Evolutionary conservation across 495 filamentous ascomycete species (phyloP).

Genomic region (Melanomma pulvis-pyrius): DNA sequence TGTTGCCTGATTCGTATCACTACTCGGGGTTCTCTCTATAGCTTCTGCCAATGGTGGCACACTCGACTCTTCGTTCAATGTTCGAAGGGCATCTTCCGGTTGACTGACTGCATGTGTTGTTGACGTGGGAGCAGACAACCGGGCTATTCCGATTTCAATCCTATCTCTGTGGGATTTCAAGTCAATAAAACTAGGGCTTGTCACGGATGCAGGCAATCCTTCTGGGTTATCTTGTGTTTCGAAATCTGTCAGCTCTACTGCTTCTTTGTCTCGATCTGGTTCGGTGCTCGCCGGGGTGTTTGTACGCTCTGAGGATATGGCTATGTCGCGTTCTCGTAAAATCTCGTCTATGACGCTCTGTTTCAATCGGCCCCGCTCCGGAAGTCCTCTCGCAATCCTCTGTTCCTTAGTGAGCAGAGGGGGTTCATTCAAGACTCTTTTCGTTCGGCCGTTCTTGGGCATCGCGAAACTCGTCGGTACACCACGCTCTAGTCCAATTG

Average conservation of each 20-base stretch:
- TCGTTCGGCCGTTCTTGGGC: neutral
- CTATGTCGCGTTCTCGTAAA: neutral
- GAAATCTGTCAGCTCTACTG: neutral
- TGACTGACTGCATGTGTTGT: neutral
- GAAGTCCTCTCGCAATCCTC: slow-evolving; percentile 11
- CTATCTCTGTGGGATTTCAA: neutral
- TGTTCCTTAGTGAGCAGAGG: slow-evolving; percentile 10
- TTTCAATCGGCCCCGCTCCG: slow-evolving; percentile 8
- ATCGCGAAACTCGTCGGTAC: neutral
- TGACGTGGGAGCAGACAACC: neutral
- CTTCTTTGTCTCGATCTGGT: neutral
- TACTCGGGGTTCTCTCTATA: neutral
- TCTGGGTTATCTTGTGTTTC: neutral
- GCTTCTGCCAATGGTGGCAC: neutral
- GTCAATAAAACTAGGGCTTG: neutral
- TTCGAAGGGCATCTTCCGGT: neutral
- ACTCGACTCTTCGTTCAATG: neutral
- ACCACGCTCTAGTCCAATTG: slow-evolving; percentile 7
- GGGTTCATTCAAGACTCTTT: neutral
- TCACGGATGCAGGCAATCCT: neutral
- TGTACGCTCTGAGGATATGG: neutral
- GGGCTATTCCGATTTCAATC: neutral
- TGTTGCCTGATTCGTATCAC: neutral
- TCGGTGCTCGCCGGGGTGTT: neutral
- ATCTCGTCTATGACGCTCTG: neutral